Base-by-base conservation (phyloP, 495 filamentous ascomycete genomes). In the Letharia columbiana region DNA sequence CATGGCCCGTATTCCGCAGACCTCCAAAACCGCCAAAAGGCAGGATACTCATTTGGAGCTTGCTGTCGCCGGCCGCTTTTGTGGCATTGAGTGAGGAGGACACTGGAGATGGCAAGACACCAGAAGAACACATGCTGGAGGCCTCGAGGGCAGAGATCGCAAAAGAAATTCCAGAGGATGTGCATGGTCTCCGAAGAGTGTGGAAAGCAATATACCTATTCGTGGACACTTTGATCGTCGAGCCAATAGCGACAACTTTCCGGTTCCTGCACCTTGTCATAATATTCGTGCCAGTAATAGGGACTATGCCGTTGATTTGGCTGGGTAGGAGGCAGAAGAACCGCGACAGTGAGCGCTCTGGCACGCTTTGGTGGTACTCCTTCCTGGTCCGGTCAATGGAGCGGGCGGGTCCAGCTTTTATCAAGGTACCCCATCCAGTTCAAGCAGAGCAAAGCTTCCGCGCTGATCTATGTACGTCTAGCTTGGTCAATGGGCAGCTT, bases 401-500 rank as follows among this genome's bases (percentile, higher is more conserved):
- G 76, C 83, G 86, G 66, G 91, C 92, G 44, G 95, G 95, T 9
- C 92, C 95, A 44, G 92, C 95, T 0, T 99, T 98, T 72, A 98
- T 99, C 78, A 99, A 99, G 86, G 92, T 94, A 77, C 41, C 75
- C 45, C 45, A 54, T 42, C n/a, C 31, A 13, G 31, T 31, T 1
- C n/a, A 45, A 64, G 64, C 35, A 35, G 20, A 39, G 31, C 13
- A 35, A 45, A 8, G 17, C 28, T 17, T 23, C 33, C 41, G n/a
- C 4, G 28, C 65, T 68, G 50, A 69, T 63, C 7, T 31, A 8
- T 63, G 42, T 57, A 23, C 23, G 37, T 60, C 65, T 69, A 96
- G 91, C 86, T 99, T 63, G 95, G 95, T 35, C 95, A 99, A 89
- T 99, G 95, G 94, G 95, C 95, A 33, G 95, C 95, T 15, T 97